A percentile compares a stretch with the other conserved stretches of the same genome.
Conservation (phyloP, 148 eudicot species). For the Chenopodium berlandieri region DNA sequence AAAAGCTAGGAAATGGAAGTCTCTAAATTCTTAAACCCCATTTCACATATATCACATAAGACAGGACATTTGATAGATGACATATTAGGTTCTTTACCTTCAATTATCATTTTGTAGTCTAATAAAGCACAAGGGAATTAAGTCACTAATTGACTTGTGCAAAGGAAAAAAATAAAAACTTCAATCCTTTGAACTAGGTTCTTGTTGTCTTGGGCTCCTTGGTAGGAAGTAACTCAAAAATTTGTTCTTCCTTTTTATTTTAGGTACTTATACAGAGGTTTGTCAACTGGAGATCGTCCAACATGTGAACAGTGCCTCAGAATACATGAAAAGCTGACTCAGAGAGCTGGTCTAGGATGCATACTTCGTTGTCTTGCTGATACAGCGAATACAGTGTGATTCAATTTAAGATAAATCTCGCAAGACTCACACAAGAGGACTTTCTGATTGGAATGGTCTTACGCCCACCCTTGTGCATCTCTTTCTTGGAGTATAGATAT, state of each 20-base stretch:
- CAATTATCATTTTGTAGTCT: not conserved
- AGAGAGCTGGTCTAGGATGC: slow-evolving; percentile 94
- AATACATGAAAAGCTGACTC: slow-evolving; percentile 87
- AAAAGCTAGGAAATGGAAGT: not conserved
- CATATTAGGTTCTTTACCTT: not conserved
- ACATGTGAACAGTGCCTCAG: slow-evolving; percentile 93
- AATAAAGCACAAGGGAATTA: not conserved
- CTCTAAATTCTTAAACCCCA: not conserved
- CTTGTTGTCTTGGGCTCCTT: not conserved
- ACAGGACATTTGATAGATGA: not conserved
- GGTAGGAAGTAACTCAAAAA: not conserved
- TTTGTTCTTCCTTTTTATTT: not conserved
- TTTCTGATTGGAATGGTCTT: not conserved
- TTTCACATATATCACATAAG: not conserved
- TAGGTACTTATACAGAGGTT: slow-evolving; percentile 90
- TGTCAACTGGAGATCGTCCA: slow-evolving; percentile 92
- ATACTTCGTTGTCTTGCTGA: slow-evolving; percentile 83
- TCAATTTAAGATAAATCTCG: not conserved
- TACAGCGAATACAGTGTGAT: slow-evolving; percentile 72
- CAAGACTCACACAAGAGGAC: not conserved
- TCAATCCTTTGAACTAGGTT: not conserved
- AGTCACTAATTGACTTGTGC: too few species aligned
- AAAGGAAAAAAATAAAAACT: not conserved
- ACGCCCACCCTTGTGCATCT: not conserved
- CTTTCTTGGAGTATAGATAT: not conserved